phyloP scores from a whole-genome alignment of 2,329 filamentous ascomycete species.

The Epichloe glyceriae region DNA sequence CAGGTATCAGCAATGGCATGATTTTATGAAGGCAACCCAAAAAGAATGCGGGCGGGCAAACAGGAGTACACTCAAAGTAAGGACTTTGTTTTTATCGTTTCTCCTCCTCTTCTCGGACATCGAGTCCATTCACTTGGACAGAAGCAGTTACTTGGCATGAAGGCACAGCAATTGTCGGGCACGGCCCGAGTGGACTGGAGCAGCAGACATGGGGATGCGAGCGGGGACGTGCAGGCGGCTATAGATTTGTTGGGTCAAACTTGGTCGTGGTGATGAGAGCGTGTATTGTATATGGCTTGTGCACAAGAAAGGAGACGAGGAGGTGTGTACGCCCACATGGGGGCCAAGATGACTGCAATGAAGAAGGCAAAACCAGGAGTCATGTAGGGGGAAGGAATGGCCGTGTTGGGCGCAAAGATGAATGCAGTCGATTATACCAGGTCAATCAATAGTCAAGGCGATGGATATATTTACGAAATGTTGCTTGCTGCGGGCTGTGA shows the following conservation, averaged over 20 bases:
- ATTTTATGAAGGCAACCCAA: not conserved
- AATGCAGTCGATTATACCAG: conserved; percentile 1
- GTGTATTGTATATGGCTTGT: not conserved
- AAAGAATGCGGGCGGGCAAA: too few relatives aligned
- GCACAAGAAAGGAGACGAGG: not conserved
- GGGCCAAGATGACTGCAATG: not conserved
- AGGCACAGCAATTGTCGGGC: too few relatives aligned
- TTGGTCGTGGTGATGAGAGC: not conserved
- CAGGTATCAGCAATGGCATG: not conserved
- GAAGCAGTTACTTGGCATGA: not conserved
- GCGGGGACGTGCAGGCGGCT: not conserved
- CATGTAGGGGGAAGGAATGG: not conserved
- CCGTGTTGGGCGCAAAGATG: not conserved
- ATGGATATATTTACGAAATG: not conserved
- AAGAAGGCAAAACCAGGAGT: not conserved
- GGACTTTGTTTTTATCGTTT: not conserved
- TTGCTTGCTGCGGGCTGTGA: not conserved
- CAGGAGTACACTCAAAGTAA: not conserved
- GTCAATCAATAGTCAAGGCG: not conserved
- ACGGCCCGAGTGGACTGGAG: too few relatives aligned
- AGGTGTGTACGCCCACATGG: not conserved
- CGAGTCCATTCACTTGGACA: not conserved
- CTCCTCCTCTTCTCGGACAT: not conserved
- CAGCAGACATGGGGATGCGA: too few relatives aligned
- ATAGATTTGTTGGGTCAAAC: not conserved